Conservation (phyloP, 2,329 filamentous ascomycete genomes). For the Talaromyces sp. region DNA sequence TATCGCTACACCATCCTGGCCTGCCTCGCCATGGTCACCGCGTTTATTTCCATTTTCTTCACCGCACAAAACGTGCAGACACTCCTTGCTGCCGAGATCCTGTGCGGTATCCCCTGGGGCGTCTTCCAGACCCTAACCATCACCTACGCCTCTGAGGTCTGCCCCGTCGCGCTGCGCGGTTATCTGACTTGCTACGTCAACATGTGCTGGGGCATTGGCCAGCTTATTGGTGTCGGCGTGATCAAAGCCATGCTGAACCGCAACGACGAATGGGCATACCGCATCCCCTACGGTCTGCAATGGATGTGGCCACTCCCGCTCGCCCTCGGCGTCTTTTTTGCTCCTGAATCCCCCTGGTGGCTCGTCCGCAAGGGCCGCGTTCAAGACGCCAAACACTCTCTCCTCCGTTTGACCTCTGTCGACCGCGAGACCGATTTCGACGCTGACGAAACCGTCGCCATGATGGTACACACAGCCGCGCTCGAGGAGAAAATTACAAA, state of each 20-base stretch:
- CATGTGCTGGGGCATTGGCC: slow-evolving; percentile 45
- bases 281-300: slow-evolving; percentile 48
- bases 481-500: slow-evolving; percentile 70
- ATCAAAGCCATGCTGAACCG: slow-evolving; percentile 45
- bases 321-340: slow-evolving; percentile 42
- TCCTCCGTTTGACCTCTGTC: slow-evolving; percentile 44
- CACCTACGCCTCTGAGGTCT: slow-evolving; percentile 45
- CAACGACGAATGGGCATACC: slow-evolving; percentile 47
- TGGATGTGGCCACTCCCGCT: slow-evolving; percentile 52
- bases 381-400: slow-evolving; percentile 42
- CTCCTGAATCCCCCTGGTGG: slow-evolving; percentile 50
- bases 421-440: slow-evolving; percentile 64
- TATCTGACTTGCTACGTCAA: slow-evolving; percentile 46
- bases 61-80: slow-evolving; percentile 44
- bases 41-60: slow-evolving; percentile 49
- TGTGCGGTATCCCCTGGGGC: slow-evolving; percentile 49
- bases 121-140: slow-evolving; percentile 47
- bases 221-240: slow-evolving; percentile 48
- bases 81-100: slow-evolving; percentile 47
- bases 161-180: slow-evolving; percentile 40
- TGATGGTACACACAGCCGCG: slow-evolving; percentile 88
- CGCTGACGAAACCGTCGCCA: slow-evolving; percentile 76
- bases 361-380: slow-evolving; percentile 42
- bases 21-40: slow-evolving; percentile 42
- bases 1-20: slow-evolving; percentile 48